Evolutionary conservation across 352 stramenopile genomes (phyloP).

Genomic region (Globisporangium irregulare): DNA sequence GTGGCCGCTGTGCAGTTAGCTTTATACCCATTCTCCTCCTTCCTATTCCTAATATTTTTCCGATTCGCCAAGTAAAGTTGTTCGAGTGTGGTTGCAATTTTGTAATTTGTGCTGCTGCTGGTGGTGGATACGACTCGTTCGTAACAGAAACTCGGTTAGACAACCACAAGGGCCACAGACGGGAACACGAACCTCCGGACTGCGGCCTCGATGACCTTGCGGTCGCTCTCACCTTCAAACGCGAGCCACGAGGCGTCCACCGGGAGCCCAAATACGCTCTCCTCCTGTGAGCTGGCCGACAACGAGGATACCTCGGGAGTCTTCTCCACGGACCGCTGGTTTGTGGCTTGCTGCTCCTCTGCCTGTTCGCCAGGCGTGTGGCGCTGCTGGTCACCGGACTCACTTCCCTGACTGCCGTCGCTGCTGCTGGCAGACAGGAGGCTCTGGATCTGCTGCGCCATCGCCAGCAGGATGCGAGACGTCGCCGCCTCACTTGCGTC

Average conservation of each 20-base stretch:
- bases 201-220: slow-evolving; percentile 20
- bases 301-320: background rate
- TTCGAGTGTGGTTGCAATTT: no score
- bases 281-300: background rate
- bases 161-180: background rate
- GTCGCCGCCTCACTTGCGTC: background rate
- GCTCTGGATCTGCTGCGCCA: slow-evolving; percentile 12
- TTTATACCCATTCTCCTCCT: background rate
- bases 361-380: background rate
- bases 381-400: background rate
- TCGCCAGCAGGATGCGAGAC: slow-evolving; percentile 3
- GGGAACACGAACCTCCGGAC: slow-evolving; percentile 15
- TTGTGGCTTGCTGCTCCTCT: background rate
- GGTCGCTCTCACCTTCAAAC: slow-evolving; percentile 21
- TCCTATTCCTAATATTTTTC: background rate
- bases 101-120: no score
- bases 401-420: background rate
- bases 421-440: background rate
- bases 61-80: background rate
- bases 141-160: background rate
- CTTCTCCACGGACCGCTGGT: background rate
- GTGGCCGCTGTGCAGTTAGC: background rate
- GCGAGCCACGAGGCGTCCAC: slow-evolving; percentile 30
- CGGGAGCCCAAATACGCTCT: background rate
- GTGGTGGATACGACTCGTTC: no score